Conservation (phyloP, 176 grass and related monocot genomes). For the Zea mays region Zm-B73-REFERENCE-NAM-5.0 NC_050103.1:84800501-84801000, state of each 20-base stretch:
- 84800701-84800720: slow-evolving; percentile 17
- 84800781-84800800: slow-evolving; percentile 57
- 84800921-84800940: slow-evolving; percentile 42
- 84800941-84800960: not conserved
- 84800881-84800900: slow-evolving; percentile 22
- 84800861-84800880: slow-evolving; percentile 55
- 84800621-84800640: slow-evolving; percentile 71
- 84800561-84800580: slow-evolving; percentile 64
- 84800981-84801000: not conserved
- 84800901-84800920: slow-evolving; percentile 56
- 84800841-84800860: slow-evolving; percentile 49
- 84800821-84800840: slow-evolving; percentile 57
- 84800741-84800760: slow-evolving; percentile 54
- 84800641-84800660: not conserved
- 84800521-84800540: slow-evolving; percentile 53
- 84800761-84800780: slow-evolving; percentile 54
- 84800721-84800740: slow-evolving; percentile 44
- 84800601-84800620: slow-evolving; percentile 67
- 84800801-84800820: slow-evolving; percentile 46
- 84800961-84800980: not conserved
- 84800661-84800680: not conserved
- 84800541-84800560: slow-evolving; percentile 60
- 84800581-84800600: slow-evolving; percentile 74
- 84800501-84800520: slow-evolving; percentile 56
- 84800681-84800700: slow-evolving; percentile 23